Evolutionary conservation across 1,284 basidiomycete species (phyloP).

Genomic region (Ustilago crameri): DNA sequence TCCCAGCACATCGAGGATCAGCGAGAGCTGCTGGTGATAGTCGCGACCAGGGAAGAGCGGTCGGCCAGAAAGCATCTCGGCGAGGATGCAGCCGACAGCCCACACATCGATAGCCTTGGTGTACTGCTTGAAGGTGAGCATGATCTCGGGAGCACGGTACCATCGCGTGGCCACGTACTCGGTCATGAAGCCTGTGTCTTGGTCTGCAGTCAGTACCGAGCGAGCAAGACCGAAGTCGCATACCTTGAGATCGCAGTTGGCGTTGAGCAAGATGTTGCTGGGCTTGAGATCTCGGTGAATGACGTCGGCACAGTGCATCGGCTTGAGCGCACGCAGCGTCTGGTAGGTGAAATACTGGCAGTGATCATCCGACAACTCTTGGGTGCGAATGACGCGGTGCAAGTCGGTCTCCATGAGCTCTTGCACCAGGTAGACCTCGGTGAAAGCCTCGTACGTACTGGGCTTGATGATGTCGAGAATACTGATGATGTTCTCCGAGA

Average conservation of each 20-base stretch:
- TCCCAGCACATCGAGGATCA: slow-evolving; percentile 74
- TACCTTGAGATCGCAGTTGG: slow-evolving; percentile 67
- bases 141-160: slow-evolving; percentile 68
- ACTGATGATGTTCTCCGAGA: slow-evolving; percentile 64
- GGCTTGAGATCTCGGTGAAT: slow-evolving; percentile 67
- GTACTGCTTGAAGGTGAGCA: slow-evolving; percentile 68
- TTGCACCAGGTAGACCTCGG: slow-evolving; percentile 85
- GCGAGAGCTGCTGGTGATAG: slow-evolving; percentile 72
- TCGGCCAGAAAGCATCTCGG: slow-evolving; percentile 90
- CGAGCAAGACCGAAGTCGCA: slow-evolving; percentile 68
- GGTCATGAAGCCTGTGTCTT: slow-evolving; percentile 67
- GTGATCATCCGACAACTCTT: slow-evolving; percentile 76
- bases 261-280: slow-evolving; percentile 64
- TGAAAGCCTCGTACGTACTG: slow-evolving; percentile 82
- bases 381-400: slow-evolving; percentile 67
- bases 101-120: slow-evolving; percentile 73
- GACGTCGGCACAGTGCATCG: slow-evolving; percentile 66
- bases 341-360: slow-evolving; percentile 96
- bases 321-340: slow-evolving; percentile 67
- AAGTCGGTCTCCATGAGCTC: slow-evolving; percentile 68
- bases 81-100: slow-evolving; percentile 91
- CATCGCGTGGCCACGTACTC: slow-evolving; percentile 68
- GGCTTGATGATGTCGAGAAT: slow-evolving; percentile 62
- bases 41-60: slow-evolving; percentile 84
- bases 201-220: slow-evolving; percentile 63